These are phyloP conservation scores for Apiospora marii DNA, from an alignment of 2,329 filamentous ascomycete genomes.

Conservation along the genomic window DNA sequence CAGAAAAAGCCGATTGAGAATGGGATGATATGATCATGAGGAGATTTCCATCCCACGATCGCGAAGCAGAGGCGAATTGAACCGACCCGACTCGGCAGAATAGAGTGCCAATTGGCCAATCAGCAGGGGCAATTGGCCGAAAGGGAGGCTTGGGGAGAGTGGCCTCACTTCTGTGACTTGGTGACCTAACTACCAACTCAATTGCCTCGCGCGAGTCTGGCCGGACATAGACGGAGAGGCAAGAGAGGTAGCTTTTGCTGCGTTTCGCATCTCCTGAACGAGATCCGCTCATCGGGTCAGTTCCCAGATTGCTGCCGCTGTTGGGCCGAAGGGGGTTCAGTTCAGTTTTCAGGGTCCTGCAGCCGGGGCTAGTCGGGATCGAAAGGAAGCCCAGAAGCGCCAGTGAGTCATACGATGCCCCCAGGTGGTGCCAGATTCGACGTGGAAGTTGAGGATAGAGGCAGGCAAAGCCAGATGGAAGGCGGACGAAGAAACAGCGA, in stretches of 20 bases:
- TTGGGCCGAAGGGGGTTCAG: slow-evolving; percentile 2
- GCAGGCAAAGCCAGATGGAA: not conserved
- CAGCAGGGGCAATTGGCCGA: slow-evolving; percentile 6
- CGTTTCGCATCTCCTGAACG: slow-evolving; percentile 19
- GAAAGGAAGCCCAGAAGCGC: slow-evolving; percentile 7
- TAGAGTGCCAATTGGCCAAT: slow-evolving; percentile 11
- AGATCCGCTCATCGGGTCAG: slow-evolving; percentile 13
- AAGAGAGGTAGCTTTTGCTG: not conserved
- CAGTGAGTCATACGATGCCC: slow-evolving; percentile 15
- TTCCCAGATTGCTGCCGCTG: slow-evolving; percentile 12
- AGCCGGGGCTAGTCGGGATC: slow-evolving; percentile 10
- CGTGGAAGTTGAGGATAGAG: not conserved
- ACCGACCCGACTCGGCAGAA: not conserved
- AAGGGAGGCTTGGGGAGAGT: not conserved
- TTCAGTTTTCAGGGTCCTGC: not conserved
- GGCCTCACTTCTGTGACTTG: not conserved
- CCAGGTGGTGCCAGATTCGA: not conserved
- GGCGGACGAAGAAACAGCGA: not conserved
- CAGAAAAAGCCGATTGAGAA: not conserved
- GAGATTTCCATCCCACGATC: slow-evolving; percentile 15
- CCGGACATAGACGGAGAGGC: not conserved
- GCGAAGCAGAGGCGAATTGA: not conserved
- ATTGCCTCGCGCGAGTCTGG: not conserved
- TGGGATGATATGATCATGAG: slow-evolving; percentile 10
- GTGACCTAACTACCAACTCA: not conserved